Evolutionary conservation across 1,284 basidiomycete genomes (phyloP), one percentile per base, ranked within the genome.

Genomic region (Cystobasidiaceae sp.): DNA sequence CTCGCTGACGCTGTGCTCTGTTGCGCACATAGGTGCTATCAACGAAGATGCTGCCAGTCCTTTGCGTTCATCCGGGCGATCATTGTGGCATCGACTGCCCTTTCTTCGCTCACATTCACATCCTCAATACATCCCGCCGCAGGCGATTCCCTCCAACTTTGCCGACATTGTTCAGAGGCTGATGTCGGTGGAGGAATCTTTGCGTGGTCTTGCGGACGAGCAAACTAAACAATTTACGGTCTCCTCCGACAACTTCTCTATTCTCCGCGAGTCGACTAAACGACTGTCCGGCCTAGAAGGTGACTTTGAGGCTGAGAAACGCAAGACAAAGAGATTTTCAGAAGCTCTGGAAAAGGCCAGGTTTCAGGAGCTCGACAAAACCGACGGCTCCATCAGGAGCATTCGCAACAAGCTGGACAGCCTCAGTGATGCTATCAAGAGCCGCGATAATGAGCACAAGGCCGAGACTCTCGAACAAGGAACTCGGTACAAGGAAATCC

Each of bases 131-230:
- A 39, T 34, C 21, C 66, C 74, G 1, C 86, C 88, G 0, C 80
- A 82, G 8, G 72, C 80, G 4, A 86, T 87, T 5, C 83, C 85
- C 1, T 80, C 81, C 11, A 83, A 87, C 71, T 79, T 91, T 50
- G 82, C 84, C 4, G 89, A 89, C 67, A 79, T 93, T 21, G 80
- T 86, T 2, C 79, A 80, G 0, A 84, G 90, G 9, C 78, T 93
- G 3, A 69, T 74, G 1, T 65, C 71, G 3, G 71, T 80, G 45
- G 79, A 80, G 50, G 58, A 68, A 0, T 75, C 76, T 0, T 70
- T 78, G 25, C 71, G 72, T 2, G 54, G 71, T 4, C 66, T 79
- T 2, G 75, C 77, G 0, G 61, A 67, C 15, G n/a, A 85, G 85
- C 49, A 65, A 32, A 49, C 27, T 3, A 13, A 46, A 9, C 69